Conservation (phyloP, 495 filamentous ascomycete species). For the Penicillium coprophilum region DNA sequence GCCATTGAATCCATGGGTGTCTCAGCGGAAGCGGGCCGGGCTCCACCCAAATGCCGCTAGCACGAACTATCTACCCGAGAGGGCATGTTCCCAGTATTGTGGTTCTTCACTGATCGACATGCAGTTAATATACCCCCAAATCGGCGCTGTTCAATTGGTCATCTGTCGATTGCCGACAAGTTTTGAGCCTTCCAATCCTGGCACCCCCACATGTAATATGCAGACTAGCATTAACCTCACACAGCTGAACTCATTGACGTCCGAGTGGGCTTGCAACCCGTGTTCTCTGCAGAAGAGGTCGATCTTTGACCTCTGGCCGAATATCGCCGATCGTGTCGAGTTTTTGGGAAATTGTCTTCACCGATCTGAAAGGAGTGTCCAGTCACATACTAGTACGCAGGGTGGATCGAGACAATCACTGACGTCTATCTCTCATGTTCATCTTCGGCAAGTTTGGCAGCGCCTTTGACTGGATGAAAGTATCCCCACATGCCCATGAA, state of each 20-base stretch:
- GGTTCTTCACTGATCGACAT: neutral
- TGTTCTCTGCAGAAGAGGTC: neutral
- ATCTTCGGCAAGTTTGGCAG: neutral
- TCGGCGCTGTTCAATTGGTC: neutral
- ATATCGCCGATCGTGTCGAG: neutral
- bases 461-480: neutral
- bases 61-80: constrained; percentile 1
- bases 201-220: neutral
- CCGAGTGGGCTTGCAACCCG: neutral
- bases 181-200: neutral
- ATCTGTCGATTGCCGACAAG: neutral
- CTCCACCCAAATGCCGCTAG: neutral
- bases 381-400: neutral
- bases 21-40: constrained; percentile 7
- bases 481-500: neutral
- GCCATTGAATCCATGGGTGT: neutral
- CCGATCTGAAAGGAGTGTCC: neutral
- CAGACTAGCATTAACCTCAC: neutral
- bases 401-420: neutral
- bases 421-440: neutral
- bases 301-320: neutral
- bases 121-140: neutral
- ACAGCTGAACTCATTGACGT: neutral
- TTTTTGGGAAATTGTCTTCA: neutral
- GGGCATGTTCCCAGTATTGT: neutral